Conservation (phyloP, 1,139 yeast genomes). For the Candida frijolesensis region DNA sequence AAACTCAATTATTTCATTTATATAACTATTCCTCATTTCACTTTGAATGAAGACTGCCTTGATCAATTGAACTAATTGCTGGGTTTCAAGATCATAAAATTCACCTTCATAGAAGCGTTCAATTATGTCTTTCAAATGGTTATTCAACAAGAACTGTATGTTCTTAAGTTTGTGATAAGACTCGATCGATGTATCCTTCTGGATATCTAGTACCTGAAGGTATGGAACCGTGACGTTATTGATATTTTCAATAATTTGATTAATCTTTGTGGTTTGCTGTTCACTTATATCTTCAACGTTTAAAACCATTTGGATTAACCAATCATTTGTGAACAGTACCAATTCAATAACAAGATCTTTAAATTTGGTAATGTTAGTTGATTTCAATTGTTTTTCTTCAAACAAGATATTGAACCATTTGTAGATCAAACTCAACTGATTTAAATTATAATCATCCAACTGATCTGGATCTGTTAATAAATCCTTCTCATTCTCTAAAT, state of each 20-base stretch:
- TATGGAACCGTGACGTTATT: slow-evolving; percentile 22
- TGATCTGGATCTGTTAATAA: slow-evolving; percentile 11
- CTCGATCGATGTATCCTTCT: slow-evolving; percentile 21
- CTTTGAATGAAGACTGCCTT: slow-evolving; percentile 68
- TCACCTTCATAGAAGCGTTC: slow-evolving; percentile 73
- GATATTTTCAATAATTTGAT: slow-evolving; percentile 27
- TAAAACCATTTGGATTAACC: slow-evolving; percentile 31
- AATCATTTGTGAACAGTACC: slow-evolving; percentile 34
- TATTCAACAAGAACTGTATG: slow-evolving; percentile 47
- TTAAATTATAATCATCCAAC: slow-evolving; percentile 25
- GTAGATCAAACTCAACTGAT: slow-evolving; percentile 24
- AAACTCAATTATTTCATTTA: slow-evolving; percentile 55
- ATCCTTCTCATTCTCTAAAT: slow-evolving; percentile 15
- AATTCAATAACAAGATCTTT: slow-evolving; percentile 27
- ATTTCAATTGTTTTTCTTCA: slow-evolving; percentile 22
- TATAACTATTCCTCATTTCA: slow-evolving; percentile 59
- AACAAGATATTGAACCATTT: slow-evolving; percentile 29
- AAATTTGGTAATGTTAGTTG: slow-evolving; percentile 32
- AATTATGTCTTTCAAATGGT: slow-evolving; percentile 69
- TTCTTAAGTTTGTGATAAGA: slow-evolving; percentile 48
- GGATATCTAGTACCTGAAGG: slow-evolving; percentile 17
- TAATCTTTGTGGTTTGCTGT: slow-evolving; percentile 33
- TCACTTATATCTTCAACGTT: slow-evolving; percentile 39
- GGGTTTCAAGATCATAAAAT: slow-evolving; percentile 67
- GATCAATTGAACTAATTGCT: slow-evolving; percentile 66